Evolutionary conservation across 805 yeast species (phyloP).

Genomic region (Cyberlindnera suaveolens): DNA sequence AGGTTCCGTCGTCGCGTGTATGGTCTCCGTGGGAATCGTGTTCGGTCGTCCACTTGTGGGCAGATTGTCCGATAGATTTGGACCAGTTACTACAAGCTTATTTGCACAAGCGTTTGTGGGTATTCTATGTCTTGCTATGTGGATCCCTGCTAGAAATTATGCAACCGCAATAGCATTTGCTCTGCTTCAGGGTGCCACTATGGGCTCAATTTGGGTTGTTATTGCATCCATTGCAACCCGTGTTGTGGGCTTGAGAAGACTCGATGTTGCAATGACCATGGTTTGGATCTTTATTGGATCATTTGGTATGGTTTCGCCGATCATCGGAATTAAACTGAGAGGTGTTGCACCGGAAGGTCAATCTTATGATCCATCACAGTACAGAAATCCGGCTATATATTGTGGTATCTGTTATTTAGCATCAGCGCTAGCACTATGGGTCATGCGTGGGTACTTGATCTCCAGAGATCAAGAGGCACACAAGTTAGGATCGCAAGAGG

Average conservation of each 20-base stretch:
- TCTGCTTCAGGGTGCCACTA: conserved; percentile 44
- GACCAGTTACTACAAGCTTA: conserved; percentile 46
- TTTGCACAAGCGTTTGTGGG: conserved; percentile 33
- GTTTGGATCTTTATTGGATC: conserved; percentile 47
- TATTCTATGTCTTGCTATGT: conserved; percentile 40
- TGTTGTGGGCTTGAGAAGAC: conserved; percentile 45
- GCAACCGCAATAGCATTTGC: conserved; percentile 52
- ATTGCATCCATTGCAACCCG: conserved; percentile 46
- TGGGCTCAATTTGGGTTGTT: conserved; percentile 60
- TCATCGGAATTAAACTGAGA: conserved; percentile 51
- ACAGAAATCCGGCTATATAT: conserved; percentile 48
- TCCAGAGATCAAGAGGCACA: conserved; percentile 38
- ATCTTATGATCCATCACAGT: conserved; percentile 37
- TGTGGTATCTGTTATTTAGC: conserved; percentile 49
- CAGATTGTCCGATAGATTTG: conserved; percentile 40
- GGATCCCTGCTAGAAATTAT: conserved; percentile 52
- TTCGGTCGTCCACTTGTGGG: conserved; percentile 56
- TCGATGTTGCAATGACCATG: conserved; percentile 44
- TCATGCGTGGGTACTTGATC: conserved; percentile 50
- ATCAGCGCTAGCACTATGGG: conserved; percentile 34
- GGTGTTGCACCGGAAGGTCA: conserved; percentile 22
- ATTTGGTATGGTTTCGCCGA: conserved; percentile 49
- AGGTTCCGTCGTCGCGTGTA: conserved; percentile 54
- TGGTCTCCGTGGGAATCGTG: conserved; percentile 52
- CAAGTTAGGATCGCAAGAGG: conserved; percentile 20